phyloP scores from a whole-genome alignment of 163 green algal genomes.

The Trebouxiophyceae sp. region DNA sequence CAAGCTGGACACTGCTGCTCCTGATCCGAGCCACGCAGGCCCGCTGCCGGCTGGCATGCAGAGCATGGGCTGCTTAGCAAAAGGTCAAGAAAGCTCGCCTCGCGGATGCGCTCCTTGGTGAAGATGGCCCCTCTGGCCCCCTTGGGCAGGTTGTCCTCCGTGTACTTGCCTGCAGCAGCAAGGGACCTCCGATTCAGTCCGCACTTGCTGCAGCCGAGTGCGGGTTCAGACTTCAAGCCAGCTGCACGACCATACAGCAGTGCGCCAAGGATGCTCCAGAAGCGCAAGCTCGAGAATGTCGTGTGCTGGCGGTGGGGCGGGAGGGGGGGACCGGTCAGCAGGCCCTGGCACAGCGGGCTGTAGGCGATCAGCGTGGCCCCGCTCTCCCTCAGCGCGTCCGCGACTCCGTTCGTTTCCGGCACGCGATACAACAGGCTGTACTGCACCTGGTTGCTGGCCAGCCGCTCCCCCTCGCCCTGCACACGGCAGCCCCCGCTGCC shows the following conservation, averaged over 20 bases:
- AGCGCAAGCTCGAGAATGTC: background rate
- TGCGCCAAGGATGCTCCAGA: too few relatives aligned
- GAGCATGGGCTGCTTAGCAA: too few relatives aligned
- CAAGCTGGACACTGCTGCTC: too few relatives aligned
- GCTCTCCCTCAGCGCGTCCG: slow-evolving; percentile 72
- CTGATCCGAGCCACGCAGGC: too few relatives aligned
- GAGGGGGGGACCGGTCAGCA: slow-evolving; percentile 62
- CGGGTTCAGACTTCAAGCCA: too few relatives aligned
- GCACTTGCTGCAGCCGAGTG: too few relatives aligned
- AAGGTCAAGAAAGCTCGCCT: too few relatives aligned
- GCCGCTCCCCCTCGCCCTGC: slow-evolving; percentile 24
- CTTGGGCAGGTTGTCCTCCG: slow-evolving; percentile 15
- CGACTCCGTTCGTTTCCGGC: slow-evolving; percentile 84
- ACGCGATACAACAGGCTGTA: slow-evolving; percentile 87
- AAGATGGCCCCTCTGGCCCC: slow-evolving; percentile 29
- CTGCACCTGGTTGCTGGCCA: slow-evolving; percentile 93
- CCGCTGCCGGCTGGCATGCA: too few relatives aligned
- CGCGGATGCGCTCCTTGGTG: slow-evolving; percentile 18
- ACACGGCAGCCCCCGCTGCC: background rate
- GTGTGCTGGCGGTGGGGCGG: background rate
- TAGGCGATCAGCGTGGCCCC: slow-evolving; percentile 87
- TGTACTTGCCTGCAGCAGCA: slow-evolving; percentile 59
- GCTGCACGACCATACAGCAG: too few relatives aligned
- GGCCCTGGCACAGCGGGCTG: slow-evolving; percentile 59
- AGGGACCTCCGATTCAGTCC: too few relatives aligned